phyloP scores from a whole-genome alignment of 345 rosid genomes.

The Streptanthus diversifolius region DNA sequence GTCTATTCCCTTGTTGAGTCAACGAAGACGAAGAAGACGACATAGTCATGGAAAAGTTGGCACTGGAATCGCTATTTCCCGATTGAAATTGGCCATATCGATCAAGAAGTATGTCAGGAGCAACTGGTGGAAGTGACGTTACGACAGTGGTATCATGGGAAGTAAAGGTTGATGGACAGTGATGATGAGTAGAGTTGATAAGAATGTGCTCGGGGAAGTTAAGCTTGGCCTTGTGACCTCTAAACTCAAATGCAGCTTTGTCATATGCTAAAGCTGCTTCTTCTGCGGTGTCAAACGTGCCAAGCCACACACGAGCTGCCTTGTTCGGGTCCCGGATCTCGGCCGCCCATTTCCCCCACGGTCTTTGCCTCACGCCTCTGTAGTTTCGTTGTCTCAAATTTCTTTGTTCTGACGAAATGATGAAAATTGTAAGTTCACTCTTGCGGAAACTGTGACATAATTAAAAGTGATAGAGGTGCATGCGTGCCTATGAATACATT shows the following conservation, averaged over 20 bases:
- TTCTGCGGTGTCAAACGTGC: constrained; percentile 33
- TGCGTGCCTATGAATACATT: not conserved
- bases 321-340: constrained; percentile 35
- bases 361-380: constrained; percentile 37
- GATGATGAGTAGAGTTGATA: constrained; percentile 3
- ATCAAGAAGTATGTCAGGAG: constrained; percentile 35
- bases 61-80: not conserved
- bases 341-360: constrained; percentile 39
- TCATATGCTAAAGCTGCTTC: constrained; percentile 38
- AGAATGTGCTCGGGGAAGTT: constrained; percentile 34
- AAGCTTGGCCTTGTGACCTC: constrained; percentile 37
- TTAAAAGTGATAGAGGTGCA: constrained; percentile 4
- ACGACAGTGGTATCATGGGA: not conserved
- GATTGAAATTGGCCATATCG: constrained; percentile 16
- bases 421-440: not conserved
- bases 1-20: not conserved
- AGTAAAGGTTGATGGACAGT: constrained; percentile 6
- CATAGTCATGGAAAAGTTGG: constrained; percentile 10
- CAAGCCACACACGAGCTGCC: constrained; percentile 38
- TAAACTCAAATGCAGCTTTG: constrained; percentile 32
- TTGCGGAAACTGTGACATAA: not conserved
- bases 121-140: constrained; percentile 2
- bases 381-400: constrained; percentile 26
- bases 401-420: constrained; percentile 6
- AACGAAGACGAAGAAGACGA: constrained; percentile 19